These are phyloP conservation scores for Hemisphaericaspora nanyangensis DNA, from an alignment of 805 yeast genomes.

Conservation along the genomic window DNA sequence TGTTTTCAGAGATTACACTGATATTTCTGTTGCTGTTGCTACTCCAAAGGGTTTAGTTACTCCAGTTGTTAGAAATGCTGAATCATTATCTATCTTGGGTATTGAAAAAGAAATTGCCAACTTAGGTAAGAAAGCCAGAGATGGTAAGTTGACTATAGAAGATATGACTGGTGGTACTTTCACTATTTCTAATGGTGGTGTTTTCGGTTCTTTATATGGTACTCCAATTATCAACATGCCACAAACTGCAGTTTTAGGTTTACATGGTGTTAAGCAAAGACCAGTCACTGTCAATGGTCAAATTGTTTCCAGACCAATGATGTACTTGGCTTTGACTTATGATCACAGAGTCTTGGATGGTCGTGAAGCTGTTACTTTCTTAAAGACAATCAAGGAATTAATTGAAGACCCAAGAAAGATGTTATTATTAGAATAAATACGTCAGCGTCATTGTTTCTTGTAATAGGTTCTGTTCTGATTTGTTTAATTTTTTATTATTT, in stretches of 20 bases:
- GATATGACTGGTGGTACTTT: conserved; percentile 99
- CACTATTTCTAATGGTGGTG: conserved; percentile 99
- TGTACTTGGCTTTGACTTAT: conserved; percentile 97
- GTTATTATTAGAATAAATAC: conserved; percentile 46
- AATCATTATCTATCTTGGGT: conserved; percentile 80
- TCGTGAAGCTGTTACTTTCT: conserved; percentile 97
- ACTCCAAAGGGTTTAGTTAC: conserved; percentile 99
- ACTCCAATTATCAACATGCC: conserved; percentile 98
- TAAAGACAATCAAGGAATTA: conserved; percentile 92
- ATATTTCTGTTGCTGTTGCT: conserved; percentile 94
- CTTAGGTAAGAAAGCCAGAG: conserved; percentile 92
- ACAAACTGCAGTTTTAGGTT: conserved; percentile 95
- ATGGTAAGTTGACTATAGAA: conserved; percentile 91
- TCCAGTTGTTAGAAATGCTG: conserved; percentile 96
- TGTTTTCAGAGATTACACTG: conserved; percentile 94
- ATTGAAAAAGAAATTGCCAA: conserved; percentile 81
- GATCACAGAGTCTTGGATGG: conserved; percentile 98
- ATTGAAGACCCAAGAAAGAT: conserved; percentile 99
- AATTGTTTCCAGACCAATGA: conserved; percentile 97
- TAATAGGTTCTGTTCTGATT: not conserved
- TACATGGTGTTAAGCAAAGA: conserved; percentile 97
- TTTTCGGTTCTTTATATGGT: conserved; percentile 95
- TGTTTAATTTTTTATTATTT: not conserved
- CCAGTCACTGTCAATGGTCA: conserved; percentile 96
- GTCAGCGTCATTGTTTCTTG: not conserved